Conservation (phyloP, 331 rosid species). For the Telfairia occidentalis region DNA sequence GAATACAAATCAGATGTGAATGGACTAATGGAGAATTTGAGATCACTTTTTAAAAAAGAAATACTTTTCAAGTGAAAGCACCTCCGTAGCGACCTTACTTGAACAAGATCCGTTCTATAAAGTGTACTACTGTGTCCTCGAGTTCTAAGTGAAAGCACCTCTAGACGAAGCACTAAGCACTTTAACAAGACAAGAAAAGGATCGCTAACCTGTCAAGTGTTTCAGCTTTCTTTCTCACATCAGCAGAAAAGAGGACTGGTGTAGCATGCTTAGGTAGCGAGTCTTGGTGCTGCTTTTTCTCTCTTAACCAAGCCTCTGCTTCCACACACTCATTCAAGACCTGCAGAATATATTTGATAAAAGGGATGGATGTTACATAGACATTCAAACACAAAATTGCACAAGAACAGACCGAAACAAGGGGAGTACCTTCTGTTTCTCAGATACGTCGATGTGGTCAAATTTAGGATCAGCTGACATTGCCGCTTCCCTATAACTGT, state of each 20-base stretch:
- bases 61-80: neutral
- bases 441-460: conserved; percentile 69
- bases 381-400: neutral
- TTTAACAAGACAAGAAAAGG: neutral
- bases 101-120: too few species aligned
- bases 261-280: conserved; percentile 58
- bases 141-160: too few species aligned
- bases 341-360: conserved; percentile 17
- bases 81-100: too few species aligned
- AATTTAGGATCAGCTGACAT: conserved; percentile 54
- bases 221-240: conserved; percentile 72
- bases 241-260: conserved; percentile 63
- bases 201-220: conserved; percentile 55
- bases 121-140: too few species aligned
- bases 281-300: conserved; percentile 64
- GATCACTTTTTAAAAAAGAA: neutral
- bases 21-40: neutral
- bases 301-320: conserved; percentile 89
- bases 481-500: conserved; percentile 77
- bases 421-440: conserved; percentile 62
- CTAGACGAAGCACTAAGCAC: too few species aligned
- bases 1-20: neutral
- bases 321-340: conserved; percentile 69
- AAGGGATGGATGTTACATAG: neutral
- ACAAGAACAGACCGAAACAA: neutral